Conservation (phyloP, 192 early-diverging fungal genomes). For the Spizellomyces sp. region DNA sequence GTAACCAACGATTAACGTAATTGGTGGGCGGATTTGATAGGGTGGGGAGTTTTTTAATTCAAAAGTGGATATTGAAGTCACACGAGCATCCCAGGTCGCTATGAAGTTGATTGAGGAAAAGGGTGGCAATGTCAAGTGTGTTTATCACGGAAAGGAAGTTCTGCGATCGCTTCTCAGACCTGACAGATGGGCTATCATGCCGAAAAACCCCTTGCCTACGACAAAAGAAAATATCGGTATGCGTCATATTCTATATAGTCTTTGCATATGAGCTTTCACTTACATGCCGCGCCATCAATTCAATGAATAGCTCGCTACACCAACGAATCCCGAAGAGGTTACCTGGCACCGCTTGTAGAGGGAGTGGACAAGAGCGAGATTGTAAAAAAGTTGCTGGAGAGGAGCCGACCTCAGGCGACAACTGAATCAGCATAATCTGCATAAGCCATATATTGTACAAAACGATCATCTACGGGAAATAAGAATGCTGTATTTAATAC, state of each 20-base stretch:
- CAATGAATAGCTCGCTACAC: conserved; percentile 54
- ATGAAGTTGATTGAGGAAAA: conserved; percentile 78
- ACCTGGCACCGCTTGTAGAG: conserved; percentile 55
- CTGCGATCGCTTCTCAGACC: conserved; percentile 79
- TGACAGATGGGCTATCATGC: conserved; percentile 68
- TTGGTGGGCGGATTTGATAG: conserved; percentile 33
- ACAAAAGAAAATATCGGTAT: conserved; percentile 8
- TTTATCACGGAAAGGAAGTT: conserved; percentile 77
- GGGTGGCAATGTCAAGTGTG: conserved; percentile 79
- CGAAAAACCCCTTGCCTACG: conserved; percentile 27
- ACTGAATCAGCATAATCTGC: too few relatives aligned
- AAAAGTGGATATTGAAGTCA: conserved; percentile 83
- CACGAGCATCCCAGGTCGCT: conserved; percentile 74
- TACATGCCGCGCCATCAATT: conserved; percentile 14
- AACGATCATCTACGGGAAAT: too few relatives aligned
- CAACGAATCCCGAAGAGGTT: conserved; percentile 72
- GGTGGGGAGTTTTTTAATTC: conserved; percentile 77
- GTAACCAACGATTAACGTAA: background rate
- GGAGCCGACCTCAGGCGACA: conserved; percentile 13
- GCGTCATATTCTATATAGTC: background rate
- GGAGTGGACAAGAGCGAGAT: conserved; percentile 25
- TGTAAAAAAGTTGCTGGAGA: conserved; percentile 24
- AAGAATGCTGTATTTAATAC: too few relatives aligned
- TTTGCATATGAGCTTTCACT: background rate
- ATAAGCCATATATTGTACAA: too few relatives aligned